Evolutionary conservation across 140 eudicot species (phyloP).

Genomic region (Cichorium intybus): DNA sequence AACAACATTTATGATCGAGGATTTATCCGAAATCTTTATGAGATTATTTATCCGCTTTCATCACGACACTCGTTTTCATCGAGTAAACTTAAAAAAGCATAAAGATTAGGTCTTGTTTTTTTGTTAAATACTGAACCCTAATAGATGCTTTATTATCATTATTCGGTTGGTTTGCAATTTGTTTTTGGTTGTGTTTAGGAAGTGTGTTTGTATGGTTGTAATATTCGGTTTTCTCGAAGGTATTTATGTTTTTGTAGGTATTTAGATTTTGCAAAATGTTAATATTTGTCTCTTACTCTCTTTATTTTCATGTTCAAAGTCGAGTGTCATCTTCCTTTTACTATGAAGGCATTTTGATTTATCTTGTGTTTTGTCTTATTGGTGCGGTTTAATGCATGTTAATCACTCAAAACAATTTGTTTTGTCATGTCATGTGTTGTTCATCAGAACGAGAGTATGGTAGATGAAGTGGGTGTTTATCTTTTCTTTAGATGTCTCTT

Average conservation of each 20-base stretch:
- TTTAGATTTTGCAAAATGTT: not conserved
- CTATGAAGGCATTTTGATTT: not conserved
- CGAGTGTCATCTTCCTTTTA: not conserved
- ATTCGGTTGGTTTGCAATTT: not conserved
- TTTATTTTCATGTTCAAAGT: not conserved
- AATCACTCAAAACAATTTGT: no score
- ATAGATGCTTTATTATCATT: no score
- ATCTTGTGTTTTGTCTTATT: not conserved
- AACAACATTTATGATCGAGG: slow-evolving; percentile 83
- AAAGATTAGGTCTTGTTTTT: not conserved
- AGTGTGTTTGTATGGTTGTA: slow-evolving; percentile 4
- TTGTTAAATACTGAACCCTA: no score
- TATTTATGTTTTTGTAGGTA: not conserved
- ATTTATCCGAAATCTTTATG: slow-evolving; percentile 50
- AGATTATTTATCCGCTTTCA: slow-evolving; percentile 71
- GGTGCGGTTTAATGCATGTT: no score
- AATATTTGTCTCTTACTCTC: not conserved
- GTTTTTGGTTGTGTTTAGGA: slow-evolving; percentile 1
- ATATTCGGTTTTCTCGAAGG: not conserved
- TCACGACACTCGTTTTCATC: slow-evolving; percentile 52
- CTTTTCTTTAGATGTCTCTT: no score
- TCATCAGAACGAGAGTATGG: no score
- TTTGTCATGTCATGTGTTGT: no score
- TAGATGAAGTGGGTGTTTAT: no score
- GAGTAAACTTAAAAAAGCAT: slow-evolving; percentile 51